These are phyloP conservation scores for Alliaria petiolata DNA, from an alignment of 345 rosid species.

Conservation along the genomic window DNA sequence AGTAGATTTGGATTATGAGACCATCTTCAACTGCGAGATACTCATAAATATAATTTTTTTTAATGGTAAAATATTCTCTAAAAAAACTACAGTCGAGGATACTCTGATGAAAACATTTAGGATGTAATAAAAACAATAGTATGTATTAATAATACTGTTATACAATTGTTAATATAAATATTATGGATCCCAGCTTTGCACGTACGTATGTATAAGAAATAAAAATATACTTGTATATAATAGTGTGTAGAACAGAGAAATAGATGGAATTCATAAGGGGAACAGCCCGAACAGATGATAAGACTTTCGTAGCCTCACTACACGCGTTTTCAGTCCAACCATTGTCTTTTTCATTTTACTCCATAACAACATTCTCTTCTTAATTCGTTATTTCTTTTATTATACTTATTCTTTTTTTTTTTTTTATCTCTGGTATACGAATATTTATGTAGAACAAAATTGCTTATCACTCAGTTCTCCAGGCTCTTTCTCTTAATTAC, in stretches of 20 bases:
- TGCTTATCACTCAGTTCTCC: constrained; percentile 8
- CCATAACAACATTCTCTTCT: not conserved
- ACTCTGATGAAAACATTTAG: constrained; percentile 3
- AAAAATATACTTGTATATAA: not conserved
- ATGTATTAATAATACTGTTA: not conserved
- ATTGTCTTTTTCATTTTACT: not conserved
- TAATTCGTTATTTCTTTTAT: not conserved
- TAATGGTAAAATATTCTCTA: too few species aligned
- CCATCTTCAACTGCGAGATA: too few species aligned
- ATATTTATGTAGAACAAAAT: not conserved
- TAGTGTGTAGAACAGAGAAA: not conserved
- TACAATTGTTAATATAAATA: not conserved
- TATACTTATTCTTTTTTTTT: too few species aligned
- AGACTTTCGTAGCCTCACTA: constrained; percentile 5
- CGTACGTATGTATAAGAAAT: not conserved
- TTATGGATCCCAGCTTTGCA: not conserved
- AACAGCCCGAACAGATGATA: not conserved
- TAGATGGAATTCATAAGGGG: not conserved
- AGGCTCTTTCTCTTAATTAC: constrained; percentile 12
- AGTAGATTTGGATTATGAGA: constrained; percentile 9
- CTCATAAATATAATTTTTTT: too few species aligned
- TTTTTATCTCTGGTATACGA: too few species aligned
- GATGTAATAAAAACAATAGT: not conserved
- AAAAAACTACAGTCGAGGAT: too few species aligned
- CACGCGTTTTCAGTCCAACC: constrained; percentile 11